Conservation (phyloP, 2,329 filamentous ascomycete genomes). For the Passalora sequoiae region DNA sequence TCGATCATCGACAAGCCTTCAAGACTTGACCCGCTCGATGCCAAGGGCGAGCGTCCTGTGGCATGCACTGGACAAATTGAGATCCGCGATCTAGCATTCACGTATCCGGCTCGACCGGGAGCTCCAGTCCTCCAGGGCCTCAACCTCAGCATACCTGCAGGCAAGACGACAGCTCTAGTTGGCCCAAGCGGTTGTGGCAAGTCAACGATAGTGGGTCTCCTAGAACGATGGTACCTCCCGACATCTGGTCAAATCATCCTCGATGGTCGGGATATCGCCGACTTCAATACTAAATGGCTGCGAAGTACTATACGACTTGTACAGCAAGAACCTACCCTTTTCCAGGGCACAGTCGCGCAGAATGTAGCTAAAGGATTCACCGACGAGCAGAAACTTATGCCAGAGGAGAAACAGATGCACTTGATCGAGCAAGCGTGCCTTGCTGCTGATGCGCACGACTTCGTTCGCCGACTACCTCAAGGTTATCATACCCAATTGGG, state of each 20-base stretch:
- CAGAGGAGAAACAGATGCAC: constrained; percentile 24
- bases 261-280: constrained; percentile 26
- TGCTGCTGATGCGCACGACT: constrained; percentile 31
- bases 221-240: constrained; percentile 31
- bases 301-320: constrained; percentile 30
- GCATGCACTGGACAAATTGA: constrained; percentile 46
- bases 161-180: constrained; percentile 43
- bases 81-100: constrained; percentile 61
- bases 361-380: constrained; percentile 33
- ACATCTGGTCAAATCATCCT: constrained; percentile 26
- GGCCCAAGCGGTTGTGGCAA: constrained; percentile 36
- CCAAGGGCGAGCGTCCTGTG: constrained; percentile 17
- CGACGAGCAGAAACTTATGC: constrained; percentile 34
- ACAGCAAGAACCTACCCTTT: constrained; percentile 33
- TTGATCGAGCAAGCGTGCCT: constrained; percentile 32
- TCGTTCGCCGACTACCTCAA: constrained; percentile 32
- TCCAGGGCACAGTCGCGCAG: constrained; percentile 30
- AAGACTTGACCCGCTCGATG: constrained; percentile 33
- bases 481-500: constrained; percentile 33
- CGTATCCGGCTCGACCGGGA: constrained; percentile 54
- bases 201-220: constrained; percentile 31
- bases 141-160: constrained; percentile 33
- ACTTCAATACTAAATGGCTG: constrained; percentile 28
- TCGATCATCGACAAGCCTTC: constrained; percentile 38
- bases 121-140: constrained; percentile 34